Base-by-base conservation (phyloP, 805 yeast genomes). In the Naumovozyma castellii region DNA sequence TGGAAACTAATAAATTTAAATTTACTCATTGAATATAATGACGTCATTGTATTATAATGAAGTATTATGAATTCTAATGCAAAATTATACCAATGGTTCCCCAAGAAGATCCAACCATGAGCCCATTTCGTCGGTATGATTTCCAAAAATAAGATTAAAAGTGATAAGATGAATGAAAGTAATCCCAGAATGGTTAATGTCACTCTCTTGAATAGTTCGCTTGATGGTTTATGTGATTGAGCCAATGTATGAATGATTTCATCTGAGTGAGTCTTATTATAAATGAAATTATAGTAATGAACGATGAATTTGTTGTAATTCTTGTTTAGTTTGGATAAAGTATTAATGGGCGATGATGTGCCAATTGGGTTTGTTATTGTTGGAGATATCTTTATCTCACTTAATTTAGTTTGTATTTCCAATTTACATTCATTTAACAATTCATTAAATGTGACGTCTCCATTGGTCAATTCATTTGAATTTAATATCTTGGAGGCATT, bases 1-100 rank as follows among this genome's bases (percentile, higher is more conserved):
- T 59, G 64, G 36, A 59, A 55, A 39, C 56, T 52, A 34, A 49
- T 51, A 37, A 58, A 53, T 40, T 58, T 59, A 37, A 59, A 47
- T 35, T 53, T 53, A 36, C 59, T 54, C 59, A 59, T 51, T 5
- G 64, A 57, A 39, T 56, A 56, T 14, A 58, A 44, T 16, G 62
- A 55, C 2, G 47, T 51, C 3, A 59, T 14, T 12, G 56, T 56
- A 34, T 47, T 53, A 38, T 59, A 57, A 6, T 54, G 43, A 22
- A 57, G 42, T 10, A 59, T 43, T n/a, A 49, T 38, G 13, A 55
- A 48, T 30, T 48, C 49, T 5, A 52, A 37, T 12, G 43, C 32
- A 34, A 53, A 55, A 36, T 49, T 49, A 33, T 45, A 45, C 51
- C 54, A 46, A 27, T 43, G 39, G 2, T 45, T 38, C 1, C 50